A percentile compares a stretch with the other conserved stretches of the same genome.
Conservation (phyloP, 768 basidiomycete species). For the Mycena vulgaris region DNA sequence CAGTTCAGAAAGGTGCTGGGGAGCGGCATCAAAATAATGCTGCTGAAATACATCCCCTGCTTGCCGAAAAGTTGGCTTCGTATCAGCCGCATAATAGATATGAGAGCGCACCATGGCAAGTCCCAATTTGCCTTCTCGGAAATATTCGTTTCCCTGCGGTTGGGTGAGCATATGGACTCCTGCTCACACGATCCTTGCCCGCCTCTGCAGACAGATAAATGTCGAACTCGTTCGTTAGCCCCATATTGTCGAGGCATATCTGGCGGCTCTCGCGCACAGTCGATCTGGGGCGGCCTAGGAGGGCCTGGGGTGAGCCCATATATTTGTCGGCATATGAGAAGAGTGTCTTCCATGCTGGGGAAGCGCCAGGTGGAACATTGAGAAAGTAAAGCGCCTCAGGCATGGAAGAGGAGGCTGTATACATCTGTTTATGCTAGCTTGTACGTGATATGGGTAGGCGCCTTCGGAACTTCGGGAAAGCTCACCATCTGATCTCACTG, state of each 20-base stretch:
- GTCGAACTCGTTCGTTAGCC: background rate
- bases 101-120: background rate
- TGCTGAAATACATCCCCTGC: background rate
- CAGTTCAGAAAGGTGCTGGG: conserved; percentile 4
- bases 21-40: background rate
- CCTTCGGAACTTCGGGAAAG: too few species aligned
- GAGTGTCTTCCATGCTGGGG: background rate
- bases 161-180: background rate
- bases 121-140: background rate
- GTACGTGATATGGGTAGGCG: too few species aligned
- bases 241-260: background rate
- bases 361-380: background rate
- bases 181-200: background rate
- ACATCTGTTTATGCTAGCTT: too few species aligned
- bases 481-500: too few species aligned
- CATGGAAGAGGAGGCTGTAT: too few species aligned
- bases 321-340: background rate
- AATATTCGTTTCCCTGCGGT: conserved; percentile 1
- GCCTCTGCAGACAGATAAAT: background rate
- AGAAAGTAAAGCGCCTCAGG: background rate
- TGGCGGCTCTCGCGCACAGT: background rate
- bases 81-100: background rate
- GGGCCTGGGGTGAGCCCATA: background rate
- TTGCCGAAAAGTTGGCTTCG: background rate
- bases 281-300: background rate